Percentiles rank a stretch among this genome's conserved stretches.
Evolutionary conservation across 2,329 filamentous ascomycete genomes (phyloP).

Genomic region (Meredithiella fracta): DNA sequence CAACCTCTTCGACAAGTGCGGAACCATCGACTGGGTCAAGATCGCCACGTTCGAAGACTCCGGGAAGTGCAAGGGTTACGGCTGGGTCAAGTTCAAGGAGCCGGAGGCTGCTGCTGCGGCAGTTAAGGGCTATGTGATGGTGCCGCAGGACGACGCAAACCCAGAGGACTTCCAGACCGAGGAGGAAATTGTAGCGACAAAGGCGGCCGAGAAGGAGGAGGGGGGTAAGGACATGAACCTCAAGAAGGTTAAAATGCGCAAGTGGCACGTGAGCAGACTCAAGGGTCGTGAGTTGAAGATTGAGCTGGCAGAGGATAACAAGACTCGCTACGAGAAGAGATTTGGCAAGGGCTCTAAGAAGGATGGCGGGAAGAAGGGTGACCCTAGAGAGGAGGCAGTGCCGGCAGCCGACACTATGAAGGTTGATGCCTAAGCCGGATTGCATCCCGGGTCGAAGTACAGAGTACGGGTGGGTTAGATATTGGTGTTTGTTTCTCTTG

Average conservation of each 20-base stretch:
- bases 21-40: slow-evolving; percentile 65
- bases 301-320: slow-evolving; percentile 86
- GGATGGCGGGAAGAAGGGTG: slow-evolving; percentile 17
- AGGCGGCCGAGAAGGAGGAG: slow-evolving; percentile 26
- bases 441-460: background rate
- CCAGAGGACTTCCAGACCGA: slow-evolving; percentile 41
- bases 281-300: slow-evolving; percentile 67
- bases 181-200: slow-evolving; percentile 21
- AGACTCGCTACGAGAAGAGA: slow-evolving; percentile 81
- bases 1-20: slow-evolving; percentile 72
- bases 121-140: slow-evolving; percentile 64
- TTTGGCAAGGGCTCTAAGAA: slow-evolving; percentile 57
- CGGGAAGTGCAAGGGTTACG: slow-evolving; percentile 95
- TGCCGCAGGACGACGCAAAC: slow-evolving; percentile 48
- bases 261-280: slow-evolving; percentile 77
- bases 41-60: slow-evolving; percentile 91
- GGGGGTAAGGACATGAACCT: slow-evolving; percentile 24
- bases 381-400: slow-evolving; percentile 20
- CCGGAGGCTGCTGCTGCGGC: slow-evolving; percentile 50
- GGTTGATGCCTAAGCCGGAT: slow-evolving; percentile 19
- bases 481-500: background rate
- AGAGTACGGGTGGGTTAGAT: background rate
- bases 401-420: slow-evolving; percentile 25
- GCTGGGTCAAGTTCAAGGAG: slow-evolving; percentile 82
- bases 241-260: slow-evolving; percentile 42